phyloP scores from a whole-genome alignment of 1,139 yeast species.

The Pichia sp. region DNA sequence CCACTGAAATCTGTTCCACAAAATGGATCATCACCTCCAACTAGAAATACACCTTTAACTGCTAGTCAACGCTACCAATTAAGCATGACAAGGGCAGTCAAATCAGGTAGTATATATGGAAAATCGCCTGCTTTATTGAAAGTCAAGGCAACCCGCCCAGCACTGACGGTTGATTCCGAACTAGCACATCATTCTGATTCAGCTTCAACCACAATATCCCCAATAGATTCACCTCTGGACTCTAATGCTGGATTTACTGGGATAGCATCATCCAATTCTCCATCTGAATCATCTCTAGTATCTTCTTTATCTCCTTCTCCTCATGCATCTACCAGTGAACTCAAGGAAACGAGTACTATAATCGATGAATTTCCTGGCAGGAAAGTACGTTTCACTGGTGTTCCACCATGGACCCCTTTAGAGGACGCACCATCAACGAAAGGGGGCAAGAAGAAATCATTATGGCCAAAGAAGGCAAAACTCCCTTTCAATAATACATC shows the following conservation, averaged over 20 bases:
- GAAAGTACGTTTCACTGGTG: not conserved
- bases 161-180: no score
- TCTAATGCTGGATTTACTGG: no score
- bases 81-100: conserved; percentile 26
- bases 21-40: not conserved
- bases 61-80: conserved; percentile 30
- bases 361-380: not conserved
- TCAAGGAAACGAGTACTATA: no score
- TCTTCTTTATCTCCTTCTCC: no score
- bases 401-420: conserved; percentile 6
- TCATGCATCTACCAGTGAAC: no score
- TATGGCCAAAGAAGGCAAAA: no score
- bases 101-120: conserved; percentile 25
- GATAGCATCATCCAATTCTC: no score
- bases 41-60: conserved; percentile 11
- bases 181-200: no score
- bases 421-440: conserved; percentile 2
- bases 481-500: no score
- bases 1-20: not conserved
- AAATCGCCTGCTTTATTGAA: conserved; percentile 17
- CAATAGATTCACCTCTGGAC: no score
- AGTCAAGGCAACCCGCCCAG: not conserved
- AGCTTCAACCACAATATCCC: no score
- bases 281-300: not conserved
- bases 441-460: not conserved